Base-by-base conservation (phyloP, 2,329 filamentous ascomycete species). In the Apiospora hydei region DNA sequence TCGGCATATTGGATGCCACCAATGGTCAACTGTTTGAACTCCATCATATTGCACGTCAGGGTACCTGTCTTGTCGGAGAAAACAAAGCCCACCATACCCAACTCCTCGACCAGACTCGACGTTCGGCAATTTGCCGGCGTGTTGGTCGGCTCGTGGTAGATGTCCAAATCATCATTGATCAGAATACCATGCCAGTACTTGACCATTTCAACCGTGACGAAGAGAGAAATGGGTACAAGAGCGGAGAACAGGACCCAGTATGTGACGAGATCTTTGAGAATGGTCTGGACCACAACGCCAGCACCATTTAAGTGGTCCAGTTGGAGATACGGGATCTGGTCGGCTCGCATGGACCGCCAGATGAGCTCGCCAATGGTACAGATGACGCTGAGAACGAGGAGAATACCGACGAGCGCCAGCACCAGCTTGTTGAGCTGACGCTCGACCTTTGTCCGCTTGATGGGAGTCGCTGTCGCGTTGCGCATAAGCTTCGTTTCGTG, bases 401-500 rank as follows among this genome's bases (percentile, higher is more conserved):
- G 88, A 77, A 98, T 95, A 69, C 87, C 91, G 68, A 98, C 92
- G 51, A 99, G 89, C 85, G 97, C 92, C 75, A 99, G 86, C 79
- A 99, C 98, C 74, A 98, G 93, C 78, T 92, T 90, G 82, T 99
- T 99, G 76, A 99, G 93, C 86, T 97, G 93, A 74, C 92, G 91
- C 83, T 99, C 96, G 8, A 99, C 96, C 77, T 95, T 96, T 47
- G 96, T 99, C 71, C 96, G 93, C 86, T 99, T 99, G 85, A 99
- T 99, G 7, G 96, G 97, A 1, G 96, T 93, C 5, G 96, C 96
- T 3, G 96, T 99, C 24, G 96, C 97, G 81, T 99, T 99, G 77
- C 96, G 92, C 96, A 99, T 98, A 74, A 99, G 88, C 84, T 99
- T 99, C 8, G 96, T 98, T 84, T 99, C 96, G 83, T 99, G 96